Percentiles rank a stretch among this genome's conserved stretches.
Conservation (phyloP, 2,329 filamentous ascomycete genomes). For the Dactylellina parvicollis region DNA sequence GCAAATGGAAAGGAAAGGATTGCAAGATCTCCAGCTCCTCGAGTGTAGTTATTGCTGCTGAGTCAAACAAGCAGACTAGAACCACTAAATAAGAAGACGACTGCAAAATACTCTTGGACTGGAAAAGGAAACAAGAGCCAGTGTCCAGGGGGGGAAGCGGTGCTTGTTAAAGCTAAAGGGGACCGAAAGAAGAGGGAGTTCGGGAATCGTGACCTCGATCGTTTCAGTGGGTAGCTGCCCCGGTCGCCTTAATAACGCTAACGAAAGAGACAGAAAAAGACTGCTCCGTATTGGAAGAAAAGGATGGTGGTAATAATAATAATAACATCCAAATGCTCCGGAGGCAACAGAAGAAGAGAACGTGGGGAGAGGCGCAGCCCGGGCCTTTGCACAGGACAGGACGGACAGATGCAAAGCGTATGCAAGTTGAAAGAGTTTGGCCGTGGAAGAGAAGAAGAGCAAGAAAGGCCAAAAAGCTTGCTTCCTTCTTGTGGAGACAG, state of each 20-base stretch:
- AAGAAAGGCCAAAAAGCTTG: slow-evolving; percentile 29
- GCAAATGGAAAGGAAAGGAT: slow-evolving; percentile 19
- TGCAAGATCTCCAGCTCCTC: slow-evolving; percentile 46
- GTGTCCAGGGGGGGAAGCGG: slow-evolving; percentile 55
- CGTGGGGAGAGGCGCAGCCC: slow-evolving; percentile 59
- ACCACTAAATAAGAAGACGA: slow-evolving; percentile 52
- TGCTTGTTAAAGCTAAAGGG: slow-evolving; percentile 56
- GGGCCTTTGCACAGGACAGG: slow-evolving; percentile 59
- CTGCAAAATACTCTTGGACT: slow-evolving; percentile 46
- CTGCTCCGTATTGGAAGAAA: slow-evolving; percentile 69
- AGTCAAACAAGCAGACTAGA: slow-evolving; percentile 31
- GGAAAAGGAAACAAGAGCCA: slow-evolving; percentile 24
- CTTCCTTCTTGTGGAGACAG: slow-evolving; percentile 47
- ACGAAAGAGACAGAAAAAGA: slow-evolving; percentile 67
- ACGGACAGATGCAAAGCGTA: slow-evolving; percentile 57
- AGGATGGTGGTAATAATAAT: slow-evolving; percentile 56
- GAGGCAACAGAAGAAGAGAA: slow-evolving; percentile 58
- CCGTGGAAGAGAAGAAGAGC: slow-evolving; percentile 57
- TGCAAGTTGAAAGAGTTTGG: slow-evolving; percentile 52
- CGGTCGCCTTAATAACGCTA: slow-evolving; percentile 59
- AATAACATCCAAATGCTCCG: slow-evolving; percentile 18
- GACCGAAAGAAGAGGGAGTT: slow-evolving; percentile 57
- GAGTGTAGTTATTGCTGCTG: slow-evolving; percentile 33
- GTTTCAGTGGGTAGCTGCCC: slow-evolving; percentile 22
- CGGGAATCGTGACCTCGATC: slow-evolving; percentile 58